A percentile compares a stretch with the other conserved stretches of the same genome.
These are phyloP conservation scores for Colletotrichum lupini DNA, from an alignment of 2,329 filamentous ascomycete genomes.

Conservation along the genomic window DNA sequence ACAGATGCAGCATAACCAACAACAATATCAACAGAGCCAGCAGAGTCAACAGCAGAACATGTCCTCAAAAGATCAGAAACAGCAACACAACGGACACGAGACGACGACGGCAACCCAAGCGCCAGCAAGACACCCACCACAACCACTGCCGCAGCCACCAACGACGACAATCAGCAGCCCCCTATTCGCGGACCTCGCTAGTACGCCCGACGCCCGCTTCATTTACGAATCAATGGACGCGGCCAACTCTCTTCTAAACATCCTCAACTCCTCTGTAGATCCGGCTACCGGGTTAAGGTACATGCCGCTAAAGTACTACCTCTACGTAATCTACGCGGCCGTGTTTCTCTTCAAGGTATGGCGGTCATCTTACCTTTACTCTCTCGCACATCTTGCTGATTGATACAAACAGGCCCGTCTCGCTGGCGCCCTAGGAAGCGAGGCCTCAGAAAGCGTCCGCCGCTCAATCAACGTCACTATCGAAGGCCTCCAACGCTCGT, in stretches of 20 bases:
- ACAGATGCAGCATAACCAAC: background rate
- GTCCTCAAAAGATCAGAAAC: conserved; percentile 43
- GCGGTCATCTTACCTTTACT: no score
- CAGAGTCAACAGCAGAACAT: background rate
- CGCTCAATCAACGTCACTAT: conserved; percentile 69
- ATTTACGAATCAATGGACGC: conserved; percentile 75
- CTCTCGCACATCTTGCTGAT: background rate
- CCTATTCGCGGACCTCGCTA: conserved; percentile 63
- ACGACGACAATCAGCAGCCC: background rate
- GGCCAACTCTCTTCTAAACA: conserved; percentile 69
- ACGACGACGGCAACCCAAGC: conserved; percentile 42
- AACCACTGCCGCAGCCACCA: no score
- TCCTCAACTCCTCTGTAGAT: conserved; percentile 69
- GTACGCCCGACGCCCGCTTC: conserved; percentile 72
- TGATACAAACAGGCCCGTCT: conserved; percentile 56
- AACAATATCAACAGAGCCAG: background rate
- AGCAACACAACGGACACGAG: conserved; percentile 44
- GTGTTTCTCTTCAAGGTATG: conserved; percentile 73
- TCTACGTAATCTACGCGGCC: conserved; percentile 72
- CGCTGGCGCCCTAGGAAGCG: conserved; percentile 67
- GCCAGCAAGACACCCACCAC: background rate
- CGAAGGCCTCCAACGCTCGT: conserved; percentile 68
- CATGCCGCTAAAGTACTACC: conserved; percentile 72
- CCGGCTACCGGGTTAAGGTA: conserved; percentile 69
- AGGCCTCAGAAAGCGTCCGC: conserved; percentile 65